Base-by-base conservation (phyloP, 768 basidiomycete species). In the Phlegmacium glaucopus region DNA sequence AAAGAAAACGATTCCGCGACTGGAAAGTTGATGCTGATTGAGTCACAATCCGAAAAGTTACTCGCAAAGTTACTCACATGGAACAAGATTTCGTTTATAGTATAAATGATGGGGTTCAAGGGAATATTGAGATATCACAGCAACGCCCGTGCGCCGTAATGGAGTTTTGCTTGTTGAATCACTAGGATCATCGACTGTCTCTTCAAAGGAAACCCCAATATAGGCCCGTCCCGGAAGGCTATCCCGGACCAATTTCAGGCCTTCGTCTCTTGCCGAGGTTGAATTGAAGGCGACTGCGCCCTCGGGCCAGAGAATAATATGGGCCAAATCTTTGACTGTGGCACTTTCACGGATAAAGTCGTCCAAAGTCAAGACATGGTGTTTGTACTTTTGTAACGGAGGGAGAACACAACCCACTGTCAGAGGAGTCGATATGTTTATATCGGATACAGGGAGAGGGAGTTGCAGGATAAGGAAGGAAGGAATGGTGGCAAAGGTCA, bases 1-100 rank as follows among this genome's bases (percentile, higher is more conserved):
- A 87, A 63, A 0, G 77, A 76, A 55, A 80, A 90, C 0, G 89
- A 90, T 67, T 92, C 90, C 2, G 83, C 85, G 48, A 91, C 90
- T 93, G 50, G 22, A 44, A 36, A 17, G 18, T 43, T 42, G 15
- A 35, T 49, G 13, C 44, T 13, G 53, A 17, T 45, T 28, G 45
- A 25, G 32, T 51, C 39, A 29, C 15, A 39, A 34, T n/a, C 12
- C 2, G 30, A 34, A 30, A 32, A 42, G 34, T 13, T 13, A 4
- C 7, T 26, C 32, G 6, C 28, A 27, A 44, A 11, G 43, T 29
- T n/a, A 74, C 85, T 58, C 61, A 91, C 90, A 69, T 4, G 90
- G 90, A 3, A 92, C 90, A 0, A 92, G 76, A 51, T 83, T 74
- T 6, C 82, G 77, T 56, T 92, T 92, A 63, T 84, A 85, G 56